Conservation (phyloP, 2,329 filamentous ascomycete genomes). For the Trichophyton rubrum region DNA sequence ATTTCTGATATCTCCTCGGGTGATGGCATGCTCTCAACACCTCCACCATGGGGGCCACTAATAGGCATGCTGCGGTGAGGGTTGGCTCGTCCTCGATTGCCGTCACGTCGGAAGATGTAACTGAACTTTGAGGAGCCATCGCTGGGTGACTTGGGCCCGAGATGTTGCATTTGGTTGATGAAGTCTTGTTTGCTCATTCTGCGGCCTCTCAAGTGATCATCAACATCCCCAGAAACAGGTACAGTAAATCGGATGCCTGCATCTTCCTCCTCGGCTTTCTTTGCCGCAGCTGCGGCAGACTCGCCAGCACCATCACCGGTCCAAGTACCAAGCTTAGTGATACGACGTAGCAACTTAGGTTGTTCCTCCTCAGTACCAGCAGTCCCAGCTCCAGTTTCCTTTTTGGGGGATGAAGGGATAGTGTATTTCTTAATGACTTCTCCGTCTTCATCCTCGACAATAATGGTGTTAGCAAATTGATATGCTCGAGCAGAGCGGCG, state of each 20-base stretch:
- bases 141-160: slow-evolving; percentile 47
- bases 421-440: slow-evolving; percentile 58
- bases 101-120: slow-evolving; percentile 6
- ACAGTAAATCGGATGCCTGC: slow-evolving; percentile 52
- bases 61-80: slow-evolving; percentile 15
- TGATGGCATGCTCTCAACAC: slow-evolving; percentile 19
- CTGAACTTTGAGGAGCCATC: slow-evolving; percentile 27
- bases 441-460: slow-evolving; percentile 56
- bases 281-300: slow-evolving; percentile 18
- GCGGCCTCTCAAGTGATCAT: slow-evolving; percentile 37
- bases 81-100: slow-evolving; percentile 8
- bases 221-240: slow-evolving; percentile 32
- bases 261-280: slow-evolving; percentile 24
- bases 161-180: slow-evolving; percentile 47
- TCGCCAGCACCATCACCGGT: slow-evolving; percentile 35
- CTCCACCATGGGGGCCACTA: slow-evolving; percentile 10
- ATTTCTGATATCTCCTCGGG: slow-evolving; percentile 27
- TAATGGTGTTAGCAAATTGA: slow-evolving; percentile 58
- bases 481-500: slow-evolving; percentile 51
- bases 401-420: slow-evolving; percentile 35
- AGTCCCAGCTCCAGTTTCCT: slow-evolving; percentile 22
- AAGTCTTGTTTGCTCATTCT: slow-evolving; percentile 55
- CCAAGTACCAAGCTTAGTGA: slow-evolving; percentile 50
- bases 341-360: slow-evolving; percentile 36
- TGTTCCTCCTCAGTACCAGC: slow-evolving; percentile 19